Percentiles rank a stretch among this genome's conserved stretches.
Evolutionary conservation across 1,139 yeast species (phyloP).

Genomic region (Yamadazyma blattariae): DNA sequence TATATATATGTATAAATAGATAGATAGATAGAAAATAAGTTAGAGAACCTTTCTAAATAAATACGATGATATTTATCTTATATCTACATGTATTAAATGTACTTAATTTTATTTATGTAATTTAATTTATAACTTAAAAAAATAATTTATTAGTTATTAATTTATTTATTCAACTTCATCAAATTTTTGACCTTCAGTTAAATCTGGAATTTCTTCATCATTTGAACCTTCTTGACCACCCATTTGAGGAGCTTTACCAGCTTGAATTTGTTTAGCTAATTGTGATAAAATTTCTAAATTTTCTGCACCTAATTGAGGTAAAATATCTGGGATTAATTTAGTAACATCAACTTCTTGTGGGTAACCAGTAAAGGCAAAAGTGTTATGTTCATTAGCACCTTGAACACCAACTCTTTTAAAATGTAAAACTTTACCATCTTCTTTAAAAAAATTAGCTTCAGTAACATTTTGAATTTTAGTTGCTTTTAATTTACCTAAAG

Average conservation of each 20-base stretch:
- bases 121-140: no score
- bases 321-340: conserved; percentile 91
- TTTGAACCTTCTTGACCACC: conserved; percentile 48
- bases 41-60: no score
- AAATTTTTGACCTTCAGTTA: conserved; percentile 93
- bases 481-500: conserved; percentile 86
- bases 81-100: conserved; percentile 15
- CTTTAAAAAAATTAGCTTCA: conserved; percentile 97
- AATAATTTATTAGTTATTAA: conserved; percentile 4
- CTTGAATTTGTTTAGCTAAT: conserved; percentile 87
- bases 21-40: no score
- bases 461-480: conserved; percentile 86
- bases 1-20: no score
- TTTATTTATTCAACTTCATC: conserved; percentile 70
- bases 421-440: conserved; percentile 94
- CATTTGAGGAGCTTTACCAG: conserved; percentile 50
- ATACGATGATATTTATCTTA: no score
- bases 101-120: background rate
- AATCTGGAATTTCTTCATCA: conserved; percentile 85
- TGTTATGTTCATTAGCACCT: conserved; percentile 87
- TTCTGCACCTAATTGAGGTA: conserved; percentile 97
- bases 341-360: conserved; percentile 92
- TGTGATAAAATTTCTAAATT: conserved; percentile 86
- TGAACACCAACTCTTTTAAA: conserved; percentile 95
- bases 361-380: conserved; percentile 92